A percentile compares a stretch with the other conserved stretches of the same genome.
Evolutionary conservation across 495 filamentous ascomycete genomes (phyloP).

Genomic region (Trichoderma reesei): DNA sequence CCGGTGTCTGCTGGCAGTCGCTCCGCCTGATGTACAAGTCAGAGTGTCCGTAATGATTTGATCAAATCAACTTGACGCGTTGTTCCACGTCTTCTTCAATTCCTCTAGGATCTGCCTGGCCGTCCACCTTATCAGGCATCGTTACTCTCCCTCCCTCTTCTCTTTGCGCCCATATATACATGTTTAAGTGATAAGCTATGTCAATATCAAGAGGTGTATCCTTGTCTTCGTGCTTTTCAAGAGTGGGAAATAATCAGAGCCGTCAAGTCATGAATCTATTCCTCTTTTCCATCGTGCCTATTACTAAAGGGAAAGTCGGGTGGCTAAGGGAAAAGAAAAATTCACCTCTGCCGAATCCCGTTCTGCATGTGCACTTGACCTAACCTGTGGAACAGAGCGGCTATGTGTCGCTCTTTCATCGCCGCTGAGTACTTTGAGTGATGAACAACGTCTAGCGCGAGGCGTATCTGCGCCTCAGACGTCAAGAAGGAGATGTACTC

Average conservation of each 20-base stretch:
- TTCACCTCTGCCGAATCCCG: background rate
- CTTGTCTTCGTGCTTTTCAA: background rate
- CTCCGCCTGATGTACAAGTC: background rate
- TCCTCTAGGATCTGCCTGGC: background rate
- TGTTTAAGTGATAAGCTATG: background rate
- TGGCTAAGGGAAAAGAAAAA: background rate
- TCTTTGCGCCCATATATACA: no score
- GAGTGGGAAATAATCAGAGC: background rate
- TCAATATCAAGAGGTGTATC: background rate
- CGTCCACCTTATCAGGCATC: background rate
- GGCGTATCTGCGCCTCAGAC: slow-evolving; percentile 5
- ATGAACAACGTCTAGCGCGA: background rate
- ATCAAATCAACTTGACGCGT: background rate
- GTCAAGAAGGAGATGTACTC: background rate
- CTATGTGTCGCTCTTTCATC: slow-evolving; percentile 7
- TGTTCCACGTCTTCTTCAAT: background rate
- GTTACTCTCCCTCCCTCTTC: background rate
- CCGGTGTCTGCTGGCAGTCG: background rate
- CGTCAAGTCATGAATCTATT: background rate
- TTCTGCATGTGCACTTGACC: background rate
- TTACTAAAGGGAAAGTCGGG: no score
- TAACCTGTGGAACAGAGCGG: background rate
- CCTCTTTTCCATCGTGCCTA: background rate
- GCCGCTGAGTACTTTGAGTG: background rate
- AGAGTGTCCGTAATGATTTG: background rate